Conservation (phyloP, 2,329 filamentous ascomycete species). For the Alternaria dauci region DNA sequence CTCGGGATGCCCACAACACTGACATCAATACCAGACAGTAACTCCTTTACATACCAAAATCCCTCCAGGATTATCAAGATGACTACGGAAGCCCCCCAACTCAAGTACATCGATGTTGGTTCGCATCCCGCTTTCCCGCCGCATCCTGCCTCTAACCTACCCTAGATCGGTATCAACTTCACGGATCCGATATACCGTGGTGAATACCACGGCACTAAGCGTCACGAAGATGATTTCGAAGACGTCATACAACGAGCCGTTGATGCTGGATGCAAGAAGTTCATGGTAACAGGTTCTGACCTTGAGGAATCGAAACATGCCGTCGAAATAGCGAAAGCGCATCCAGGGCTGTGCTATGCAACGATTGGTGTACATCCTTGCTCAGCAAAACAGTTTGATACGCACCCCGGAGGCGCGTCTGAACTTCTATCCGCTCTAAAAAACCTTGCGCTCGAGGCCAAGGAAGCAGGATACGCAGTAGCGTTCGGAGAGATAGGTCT, state of each 20-base stretch:
- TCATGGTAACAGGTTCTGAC: conserved; percentile 94
- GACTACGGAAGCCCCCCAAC: conserved; percentile 9
- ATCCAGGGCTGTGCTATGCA: conserved; percentile 82
- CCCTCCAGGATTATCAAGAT: conserved; percentile 2
- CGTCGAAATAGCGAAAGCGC: conserved; percentile 74
- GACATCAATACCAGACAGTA: neutral
- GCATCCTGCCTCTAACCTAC: conserved; percentile 18
- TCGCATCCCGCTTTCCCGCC: conserved; percentile 24
- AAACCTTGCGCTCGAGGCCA: conserved; percentile 68
- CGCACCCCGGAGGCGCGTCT: conserved; percentile 65
- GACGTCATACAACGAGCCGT: conserved; percentile 81
- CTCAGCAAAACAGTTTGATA: conserved; percentile 79
- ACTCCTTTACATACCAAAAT: neutral
- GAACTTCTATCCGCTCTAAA: conserved; percentile 67
- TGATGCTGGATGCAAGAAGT: conserved; percentile 81
- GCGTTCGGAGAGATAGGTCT: conserved; percentile 96
- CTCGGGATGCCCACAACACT: neutral
- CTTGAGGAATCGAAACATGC: conserved; percentile 79
- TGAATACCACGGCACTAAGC: conserved; percentile 79
- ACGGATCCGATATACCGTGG: conserved; percentile 91
- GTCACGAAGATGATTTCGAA: conserved; percentile 75
- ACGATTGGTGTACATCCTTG: conserved; percentile 97
- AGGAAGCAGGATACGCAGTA: conserved; percentile 67
- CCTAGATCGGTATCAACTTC: conserved; percentile 89
- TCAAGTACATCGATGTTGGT: conserved; percentile 57